These are phyloP conservation scores for maize (Zea mays) DNA, from an alignment of 176 grass and related monocot genomes.

Conservation along the genomic window DNA sequence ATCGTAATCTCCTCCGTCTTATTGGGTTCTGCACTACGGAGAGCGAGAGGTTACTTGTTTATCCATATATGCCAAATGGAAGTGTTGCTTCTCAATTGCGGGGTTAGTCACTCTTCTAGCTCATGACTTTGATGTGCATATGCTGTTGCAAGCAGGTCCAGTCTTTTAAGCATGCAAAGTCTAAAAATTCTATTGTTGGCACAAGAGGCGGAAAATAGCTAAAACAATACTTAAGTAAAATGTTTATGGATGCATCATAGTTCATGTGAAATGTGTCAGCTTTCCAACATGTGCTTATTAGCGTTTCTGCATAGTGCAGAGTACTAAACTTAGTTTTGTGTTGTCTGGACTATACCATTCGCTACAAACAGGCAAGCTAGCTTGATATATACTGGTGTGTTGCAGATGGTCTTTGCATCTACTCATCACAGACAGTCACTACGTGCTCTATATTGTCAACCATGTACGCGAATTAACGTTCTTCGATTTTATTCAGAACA, in stretches of 20 bases:
- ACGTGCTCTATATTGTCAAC: not conserved
- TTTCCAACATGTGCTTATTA: slow-evolving; percentile 1
- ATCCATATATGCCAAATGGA: slow-evolving; percentile 95
- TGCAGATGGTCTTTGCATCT: slow-evolving; percentile 25
- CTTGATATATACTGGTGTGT: not conserved
- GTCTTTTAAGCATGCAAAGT: not conserved
- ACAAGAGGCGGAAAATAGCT: not conserved
- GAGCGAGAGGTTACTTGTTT: slow-evolving; percentile 86
- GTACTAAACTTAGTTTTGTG: not conserved
- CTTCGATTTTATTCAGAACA: slow-evolving; percentile 44
- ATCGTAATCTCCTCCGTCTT: slow-evolving; percentile 89
- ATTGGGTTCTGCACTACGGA: slow-evolving; percentile 85
- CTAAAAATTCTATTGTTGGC: not conserved
- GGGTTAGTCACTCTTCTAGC: slow-evolving; percentile 49
- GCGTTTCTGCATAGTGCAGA: not conserved
- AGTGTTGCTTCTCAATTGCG: slow-evolving; percentile 96
- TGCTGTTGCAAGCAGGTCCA: not conserved
- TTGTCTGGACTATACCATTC: not conserved
- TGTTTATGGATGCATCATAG: not conserved
- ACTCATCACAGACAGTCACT: not conserved
- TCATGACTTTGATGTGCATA: slow-evolving; percentile 9
- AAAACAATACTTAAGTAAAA: not conserved
- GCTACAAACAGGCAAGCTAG: not conserved
- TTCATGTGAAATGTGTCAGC: not conserved
- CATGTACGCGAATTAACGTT: slow-evolving; percentile 19